These are phyloP conservation scores for Hypericum androsaemum DNA, from an alignment of 345 rosid genomes.

Conservation along the genomic window DNA sequence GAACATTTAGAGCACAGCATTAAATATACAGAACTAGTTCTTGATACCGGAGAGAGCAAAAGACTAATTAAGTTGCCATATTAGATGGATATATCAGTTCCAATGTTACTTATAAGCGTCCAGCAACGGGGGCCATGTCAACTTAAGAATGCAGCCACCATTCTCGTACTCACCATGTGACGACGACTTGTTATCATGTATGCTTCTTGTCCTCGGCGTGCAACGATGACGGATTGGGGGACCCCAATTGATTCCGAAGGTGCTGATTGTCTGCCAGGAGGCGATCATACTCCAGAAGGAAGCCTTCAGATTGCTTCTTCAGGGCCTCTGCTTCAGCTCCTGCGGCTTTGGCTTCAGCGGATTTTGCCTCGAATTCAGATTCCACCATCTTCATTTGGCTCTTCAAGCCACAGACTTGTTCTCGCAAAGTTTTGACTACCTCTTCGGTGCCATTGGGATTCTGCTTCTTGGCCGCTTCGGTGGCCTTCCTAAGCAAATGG, in stretches of 20 bases:
- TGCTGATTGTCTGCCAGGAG: constrained; percentile 64
- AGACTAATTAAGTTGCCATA: no score
- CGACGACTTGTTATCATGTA: no score
- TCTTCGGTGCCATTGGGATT: constrained; percentile 8
- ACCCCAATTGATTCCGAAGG: constrained; percentile 54
- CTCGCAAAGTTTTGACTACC: constrained; percentile 27
- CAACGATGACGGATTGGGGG: constrained; percentile 19
- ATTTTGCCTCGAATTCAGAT: constrained; percentile 38
- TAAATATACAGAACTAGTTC: no score
- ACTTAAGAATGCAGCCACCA: no score
- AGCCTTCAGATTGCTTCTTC: constrained; percentile 62
- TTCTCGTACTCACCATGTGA: no score
- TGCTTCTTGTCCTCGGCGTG: neutral
- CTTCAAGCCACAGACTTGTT: constrained; percentile 35
- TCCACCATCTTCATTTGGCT: constrained; percentile 41
- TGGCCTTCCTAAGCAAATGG: constrained; percentile 1
- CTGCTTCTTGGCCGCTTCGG: constrained; percentile 10
- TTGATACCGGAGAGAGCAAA: no score
- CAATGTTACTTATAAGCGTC: no score
- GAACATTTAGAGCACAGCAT: no score
- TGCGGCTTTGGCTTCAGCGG: constrained; percentile 42
- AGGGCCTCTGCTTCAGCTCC: constrained; percentile 51
- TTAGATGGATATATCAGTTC: no score
- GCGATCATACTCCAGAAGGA: constrained; percentile 61
- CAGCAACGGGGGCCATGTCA: no score